Evolutionary conservation across 2,329 filamentous ascomycete genomes (phyloP).

Genomic region (Podosphaera aphanis): DNA sequence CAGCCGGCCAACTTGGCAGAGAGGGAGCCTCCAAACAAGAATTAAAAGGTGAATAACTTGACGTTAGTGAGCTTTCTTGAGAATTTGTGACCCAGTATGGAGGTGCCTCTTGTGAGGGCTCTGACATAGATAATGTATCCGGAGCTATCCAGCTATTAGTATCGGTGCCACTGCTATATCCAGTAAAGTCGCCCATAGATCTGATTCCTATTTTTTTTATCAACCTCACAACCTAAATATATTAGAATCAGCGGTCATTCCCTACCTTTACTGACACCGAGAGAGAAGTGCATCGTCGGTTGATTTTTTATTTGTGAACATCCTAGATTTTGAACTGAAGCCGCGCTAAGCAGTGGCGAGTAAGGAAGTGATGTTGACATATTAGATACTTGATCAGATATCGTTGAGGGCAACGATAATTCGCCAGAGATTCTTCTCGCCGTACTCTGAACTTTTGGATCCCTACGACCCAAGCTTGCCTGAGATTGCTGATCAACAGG

Average conservation of each 20-base stretch:
- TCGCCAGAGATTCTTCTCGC: conserved; percentile 18
- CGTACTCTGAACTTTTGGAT: conserved; percentile 18
- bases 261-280: conserved; percentile 14
- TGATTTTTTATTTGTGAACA: conserved; percentile 20
- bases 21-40: conserved; percentile 16
- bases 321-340: conserved; percentile 23
- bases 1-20: conserved; percentile 13
- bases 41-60: conserved; percentile 27
- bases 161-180: conserved; percentile 9
- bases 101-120: conserved; percentile 19
- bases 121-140: conserved; percentile 16
- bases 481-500: conserved; percentile 59
- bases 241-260: not conserved
- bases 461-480: conserved; percentile 18
- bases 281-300: conserved; percentile 14
- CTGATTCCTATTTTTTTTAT: conserved; percentile 8
- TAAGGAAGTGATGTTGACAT: conserved; percentile 20
- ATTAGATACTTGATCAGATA: conserved; percentile 21
- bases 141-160: conserved; percentile 14
- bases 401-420: conserved; percentile 25
- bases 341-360: conserved; percentile 20
- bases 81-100: conserved; percentile 26
- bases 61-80: conserved; percentile 26
- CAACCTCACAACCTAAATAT: not conserved
- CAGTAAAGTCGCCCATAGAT: conserved; percentile 11